phyloP scores from a whole-genome alignment of 1,139 yeast genomes.

The Taphrina wiesneri region DNA sequence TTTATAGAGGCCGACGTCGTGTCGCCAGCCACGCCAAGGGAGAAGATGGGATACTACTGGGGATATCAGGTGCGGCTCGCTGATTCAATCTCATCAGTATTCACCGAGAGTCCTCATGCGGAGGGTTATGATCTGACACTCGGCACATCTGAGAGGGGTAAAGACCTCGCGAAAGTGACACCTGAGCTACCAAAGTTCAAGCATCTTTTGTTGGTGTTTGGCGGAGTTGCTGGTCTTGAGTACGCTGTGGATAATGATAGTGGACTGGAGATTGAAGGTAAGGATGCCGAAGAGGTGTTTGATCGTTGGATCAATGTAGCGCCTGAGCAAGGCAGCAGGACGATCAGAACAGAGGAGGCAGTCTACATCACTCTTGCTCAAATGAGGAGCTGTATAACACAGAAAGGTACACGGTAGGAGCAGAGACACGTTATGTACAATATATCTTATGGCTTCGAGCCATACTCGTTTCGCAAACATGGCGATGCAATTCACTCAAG shows the following conservation, averaged over 20 bases:
- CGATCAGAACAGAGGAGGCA: constrained; percentile 36
- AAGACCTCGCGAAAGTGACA: constrained; percentile 21
- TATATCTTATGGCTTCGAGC: no score
- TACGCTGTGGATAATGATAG: constrained; percentile 33
- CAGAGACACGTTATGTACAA: not conserved
- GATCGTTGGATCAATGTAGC: constrained; percentile 35
- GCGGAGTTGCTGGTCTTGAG: constrained; percentile 34
- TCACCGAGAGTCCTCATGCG: constrained; percentile 31
- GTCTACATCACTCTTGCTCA: constrained; percentile 34
- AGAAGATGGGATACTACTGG: constrained; percentile 37
- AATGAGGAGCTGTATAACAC: constrained; percentile 11
- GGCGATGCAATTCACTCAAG: not conserved
- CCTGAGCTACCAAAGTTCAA: constrained; percentile 20
- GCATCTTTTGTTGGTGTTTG: constrained; percentile 36
- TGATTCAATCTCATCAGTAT: constrained; percentile 34
- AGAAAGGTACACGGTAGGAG: constrained; percentile 6
- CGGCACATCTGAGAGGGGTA: constrained; percentile 34
- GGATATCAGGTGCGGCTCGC: constrained; percentile 37
- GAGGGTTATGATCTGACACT: constrained; percentile 28
- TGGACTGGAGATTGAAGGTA: constrained; percentile 27
- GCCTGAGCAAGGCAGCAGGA: constrained; percentile 33
- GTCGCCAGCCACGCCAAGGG: constrained; percentile 33
- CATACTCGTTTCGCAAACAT: not conserved
- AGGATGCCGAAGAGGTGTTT: constrained; percentile 33
- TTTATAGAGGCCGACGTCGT: constrained; percentile 35